Evolutionary conservation across 495 filamentous ascomycete species (phyloP).

Genomic region (Mycothermus thermophilus): DNA sequence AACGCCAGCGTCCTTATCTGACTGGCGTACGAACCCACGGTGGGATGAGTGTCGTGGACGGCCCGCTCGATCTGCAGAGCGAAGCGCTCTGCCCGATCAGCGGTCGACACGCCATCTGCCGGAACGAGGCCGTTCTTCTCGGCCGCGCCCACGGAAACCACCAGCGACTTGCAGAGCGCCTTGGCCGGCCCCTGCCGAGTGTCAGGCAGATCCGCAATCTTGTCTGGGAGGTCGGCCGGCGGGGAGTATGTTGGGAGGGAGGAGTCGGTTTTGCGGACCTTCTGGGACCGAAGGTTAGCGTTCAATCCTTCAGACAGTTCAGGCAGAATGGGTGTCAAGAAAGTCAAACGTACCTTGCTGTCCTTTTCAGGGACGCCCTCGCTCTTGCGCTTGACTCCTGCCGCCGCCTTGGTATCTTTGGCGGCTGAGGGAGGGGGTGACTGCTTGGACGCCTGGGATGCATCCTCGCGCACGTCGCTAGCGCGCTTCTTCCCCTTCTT

Average conservation of each 20-base stretch:
- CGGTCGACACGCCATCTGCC: conserved; percentile 23
- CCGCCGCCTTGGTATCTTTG: conserved; percentile 15
- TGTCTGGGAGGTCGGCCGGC: conserved; percentile 24
- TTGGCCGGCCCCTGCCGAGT: conserved; percentile 29
- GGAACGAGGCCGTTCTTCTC: conserved; percentile 31
- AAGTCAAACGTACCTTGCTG: conserved; percentile 24
- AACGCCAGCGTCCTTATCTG: conserved; percentile 47
- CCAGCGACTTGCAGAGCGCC: conserved; percentile 30
- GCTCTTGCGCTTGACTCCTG: conserved; percentile 30
- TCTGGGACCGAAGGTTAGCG: conserved; percentile 16
- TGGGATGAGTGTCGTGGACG: conserved; percentile 33
- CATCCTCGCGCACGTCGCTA: conserved; percentile 36
- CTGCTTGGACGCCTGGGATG: conserved; percentile 27
- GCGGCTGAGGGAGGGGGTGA: conserved; percentile 24
- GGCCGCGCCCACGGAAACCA: conserved; percentile 22
- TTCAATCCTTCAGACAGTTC: no score
- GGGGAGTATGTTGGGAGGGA: conserved; percentile 20
- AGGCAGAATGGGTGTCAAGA: no score
- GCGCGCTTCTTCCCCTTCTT: conserved; percentile 38
- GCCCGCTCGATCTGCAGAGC: conserved; percentile 60
- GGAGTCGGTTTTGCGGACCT: conserved; percentile 35
- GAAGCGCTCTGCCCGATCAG: conserved; percentile 28
- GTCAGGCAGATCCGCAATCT: conserved; percentile 28
- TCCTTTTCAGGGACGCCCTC: conserved; percentile 33
- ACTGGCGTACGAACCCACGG: conserved; percentile 24